These are phyloP conservation scores for Amanita fuliginea DNA, from an alignment of 768 basidiomycete species.

Conservation along the genomic window DNA sequence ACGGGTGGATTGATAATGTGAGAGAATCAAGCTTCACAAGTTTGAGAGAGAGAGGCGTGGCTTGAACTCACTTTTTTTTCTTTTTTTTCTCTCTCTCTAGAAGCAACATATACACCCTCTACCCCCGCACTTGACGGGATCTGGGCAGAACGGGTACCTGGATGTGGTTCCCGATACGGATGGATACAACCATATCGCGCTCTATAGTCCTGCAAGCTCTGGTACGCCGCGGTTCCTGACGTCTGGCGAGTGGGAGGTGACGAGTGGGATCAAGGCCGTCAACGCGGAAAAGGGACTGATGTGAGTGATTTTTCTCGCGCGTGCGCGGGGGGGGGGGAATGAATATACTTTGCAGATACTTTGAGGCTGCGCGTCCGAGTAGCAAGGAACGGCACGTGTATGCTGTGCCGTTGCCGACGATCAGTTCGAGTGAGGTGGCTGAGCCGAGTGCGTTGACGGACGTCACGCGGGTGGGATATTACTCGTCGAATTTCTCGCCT, in stretches of 20 bases:
- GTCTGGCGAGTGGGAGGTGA: conserved; percentile 84
- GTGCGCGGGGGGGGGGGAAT: not conserved
- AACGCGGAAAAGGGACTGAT: conserved; percentile 57
- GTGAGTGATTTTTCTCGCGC: conserved; percentile 49
- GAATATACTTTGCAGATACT: too few relatives aligned
- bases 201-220: conserved; percentile 71
- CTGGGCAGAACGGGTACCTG: conserved; percentile 60
- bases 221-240: conserved; percentile 75
- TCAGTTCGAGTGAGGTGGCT: conserved; percentile 20
- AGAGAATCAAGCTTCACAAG: conserved; percentile 17
- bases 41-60: not conserved
- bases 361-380: conserved; percentile 73
- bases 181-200: conserved; percentile 88
- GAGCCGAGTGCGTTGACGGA: conserved; percentile 45
- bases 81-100: conserved; percentile 21
- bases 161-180: conserved; percentile 77
- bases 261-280: conserved; percentile 58
- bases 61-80: not conserved
- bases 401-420: conserved; percentile 59
- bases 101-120: conserved; percentile 53
- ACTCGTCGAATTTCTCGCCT: conserved; percentile 72
- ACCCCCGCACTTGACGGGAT: conserved; percentile 28
- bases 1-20: conserved; percentile 91
- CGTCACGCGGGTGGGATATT: conserved; percentile 40
- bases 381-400: conserved; percentile 80